phyloP scores from a whole-genome alignment of 192 early-diverging fungal genomes.

The Powellomyces hirtus region DNA sequence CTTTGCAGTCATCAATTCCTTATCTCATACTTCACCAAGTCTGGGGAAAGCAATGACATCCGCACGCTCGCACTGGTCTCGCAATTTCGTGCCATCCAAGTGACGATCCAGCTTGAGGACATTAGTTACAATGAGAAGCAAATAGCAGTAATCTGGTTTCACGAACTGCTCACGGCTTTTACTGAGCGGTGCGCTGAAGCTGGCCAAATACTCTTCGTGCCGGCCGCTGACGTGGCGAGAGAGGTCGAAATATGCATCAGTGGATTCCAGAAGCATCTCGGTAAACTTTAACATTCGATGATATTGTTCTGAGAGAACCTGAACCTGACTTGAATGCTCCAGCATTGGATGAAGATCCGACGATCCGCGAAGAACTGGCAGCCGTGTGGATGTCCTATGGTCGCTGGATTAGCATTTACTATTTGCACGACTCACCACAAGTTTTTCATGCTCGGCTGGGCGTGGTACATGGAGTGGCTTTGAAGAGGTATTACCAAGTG shows the following conservation, averaged over 20 bases:
- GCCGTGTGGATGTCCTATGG: conserved; percentile 21
- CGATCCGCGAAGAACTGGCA: conserved; percentile 28
- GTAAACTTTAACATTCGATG: too few relatives aligned
- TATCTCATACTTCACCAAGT: too few relatives aligned
- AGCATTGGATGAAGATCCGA: conserved; percentile 18
- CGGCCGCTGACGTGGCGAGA: not conserved
- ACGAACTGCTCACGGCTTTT: not conserved
- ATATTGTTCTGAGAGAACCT: too few relatives aligned
- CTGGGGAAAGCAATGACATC: too few relatives aligned
- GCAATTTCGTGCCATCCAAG: not conserved
- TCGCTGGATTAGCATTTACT: not conserved
- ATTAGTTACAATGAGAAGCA: conserved; percentile 8
- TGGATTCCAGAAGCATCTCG: not conserved
- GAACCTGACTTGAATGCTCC: too few relatives aligned
- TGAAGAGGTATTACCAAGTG: not conserved
- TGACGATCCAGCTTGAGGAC: not conserved
- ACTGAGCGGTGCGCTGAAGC: too few relatives aligned
- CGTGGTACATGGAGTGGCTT: not conserved
- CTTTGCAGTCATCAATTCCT: not conserved
- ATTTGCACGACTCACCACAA: not conserved
- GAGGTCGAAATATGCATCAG: not conserved
- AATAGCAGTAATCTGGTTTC: not conserved
- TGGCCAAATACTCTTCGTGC: not conserved
- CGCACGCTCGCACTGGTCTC: not conserved
- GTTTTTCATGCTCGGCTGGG: not conserved